Evolutionary conservation across 345 rosid species (phyloP).

Genomic region (Heritiera fomes): DNA sequence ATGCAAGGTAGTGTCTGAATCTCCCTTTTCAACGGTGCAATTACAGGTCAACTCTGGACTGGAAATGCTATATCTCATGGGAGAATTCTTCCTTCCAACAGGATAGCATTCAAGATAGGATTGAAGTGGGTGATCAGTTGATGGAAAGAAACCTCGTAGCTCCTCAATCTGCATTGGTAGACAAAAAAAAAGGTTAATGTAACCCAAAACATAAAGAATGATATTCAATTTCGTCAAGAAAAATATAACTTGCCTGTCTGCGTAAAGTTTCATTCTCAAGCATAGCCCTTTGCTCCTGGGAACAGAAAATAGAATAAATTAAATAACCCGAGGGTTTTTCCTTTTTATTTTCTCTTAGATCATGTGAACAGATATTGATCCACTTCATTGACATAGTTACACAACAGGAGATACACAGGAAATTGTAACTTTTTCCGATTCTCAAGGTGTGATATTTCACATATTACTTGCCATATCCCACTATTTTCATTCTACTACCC

Average conservation of each 20-base stretch:
- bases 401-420: neutral
- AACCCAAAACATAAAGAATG: neutral
- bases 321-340: neutral
- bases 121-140: conserved; percentile 41
- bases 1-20: conserved; percentile 86
- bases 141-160: conserved; percentile 68
- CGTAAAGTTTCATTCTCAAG: conserved; percentile 90
- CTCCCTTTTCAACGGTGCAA: conserved; percentile 48
- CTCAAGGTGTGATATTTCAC: neutral
- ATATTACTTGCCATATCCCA: neutral
- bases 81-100: conserved; percentile 47
- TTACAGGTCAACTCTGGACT: conserved; percentile 41
- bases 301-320: conserved; percentile 11
- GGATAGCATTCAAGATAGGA: conserved; percentile 56
- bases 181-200: neutral
- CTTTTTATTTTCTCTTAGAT: neutral
- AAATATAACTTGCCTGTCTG: conserved; percentile 59
- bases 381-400: neutral
- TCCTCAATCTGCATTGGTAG: conserved; percentile 61
- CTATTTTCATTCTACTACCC: neutral
- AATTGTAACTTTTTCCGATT: neutral
- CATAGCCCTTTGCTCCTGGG: conserved; percentile 75
- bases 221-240: conserved; percentile 14
- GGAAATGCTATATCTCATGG: conserved; percentile 32
- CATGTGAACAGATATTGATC: neutral